These are phyloP conservation scores for Leonotis leonurus DNA, from an alignment of 257 asterid species.

Conservation along the genomic window DNA sequence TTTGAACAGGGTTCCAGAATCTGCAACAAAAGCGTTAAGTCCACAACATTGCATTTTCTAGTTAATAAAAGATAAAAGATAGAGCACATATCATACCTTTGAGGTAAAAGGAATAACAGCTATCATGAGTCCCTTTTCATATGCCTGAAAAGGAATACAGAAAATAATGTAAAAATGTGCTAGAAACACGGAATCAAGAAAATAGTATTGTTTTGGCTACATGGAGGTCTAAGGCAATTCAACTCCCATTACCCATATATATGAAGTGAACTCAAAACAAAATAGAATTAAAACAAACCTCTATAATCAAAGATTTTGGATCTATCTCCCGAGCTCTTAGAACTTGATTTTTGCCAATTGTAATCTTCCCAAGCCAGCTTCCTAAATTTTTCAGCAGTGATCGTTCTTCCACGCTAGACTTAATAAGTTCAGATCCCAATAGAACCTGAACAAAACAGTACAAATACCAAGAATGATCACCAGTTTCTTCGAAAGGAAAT, in stretches of 20 bases:
- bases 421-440: constrained; percentile 92
- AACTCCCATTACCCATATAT: too few relatives aligned
- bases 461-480: constrained; percentile 10
- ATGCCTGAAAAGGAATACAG: constrained; percentile 55
- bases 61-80: neutral
- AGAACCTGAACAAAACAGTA: constrained; percentile 69
- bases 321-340: constrained; percentile 88
- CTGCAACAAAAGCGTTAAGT: constrained; percentile 35
- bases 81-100: constrained; percentile 46
- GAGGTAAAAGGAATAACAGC: constrained; percentile 97
- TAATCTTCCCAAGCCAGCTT: constrained; percentile 98
- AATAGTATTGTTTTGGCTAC: neutral
- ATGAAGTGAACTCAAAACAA: neutral
- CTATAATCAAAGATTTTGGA: constrained; percentile 77
- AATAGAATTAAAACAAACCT: constrained; percentile 41
- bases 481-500: neutral
- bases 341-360: constrained; percentile 92
- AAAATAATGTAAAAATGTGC: neutral
- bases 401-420: constrained; percentile 93
- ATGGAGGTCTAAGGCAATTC: neutral
- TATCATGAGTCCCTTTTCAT: constrained; percentile 92
- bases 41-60: neutral
- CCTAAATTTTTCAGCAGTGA: constrained; percentile 90
- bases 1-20: constrained; percentile 82
- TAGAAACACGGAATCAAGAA: neutral